These are phyloP conservation scores for Coniella vitis DNA, from an alignment of 2,329 filamentous ascomycete species.

Conservation along the genomic window DNA sequence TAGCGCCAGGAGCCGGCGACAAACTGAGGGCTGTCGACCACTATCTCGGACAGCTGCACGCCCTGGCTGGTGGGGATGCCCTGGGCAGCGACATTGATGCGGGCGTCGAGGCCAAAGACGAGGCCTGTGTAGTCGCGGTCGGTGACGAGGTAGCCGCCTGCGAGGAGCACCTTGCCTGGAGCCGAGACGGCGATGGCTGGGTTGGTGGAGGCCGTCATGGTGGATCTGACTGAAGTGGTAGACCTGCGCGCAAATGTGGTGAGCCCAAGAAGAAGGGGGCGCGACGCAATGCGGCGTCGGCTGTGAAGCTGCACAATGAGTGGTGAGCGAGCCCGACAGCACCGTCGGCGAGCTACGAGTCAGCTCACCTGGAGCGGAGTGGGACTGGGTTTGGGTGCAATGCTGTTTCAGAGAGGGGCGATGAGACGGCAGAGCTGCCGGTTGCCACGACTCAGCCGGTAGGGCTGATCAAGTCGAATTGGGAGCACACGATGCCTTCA, in stretches of 20 bases:
- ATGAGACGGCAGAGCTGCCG: constrained; percentile 1
- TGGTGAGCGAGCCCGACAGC: neutral
- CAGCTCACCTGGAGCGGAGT: no score
- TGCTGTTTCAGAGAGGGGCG: neutral
- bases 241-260: no score
- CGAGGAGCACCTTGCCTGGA: constrained; percentile 90
- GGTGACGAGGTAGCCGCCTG: constrained; percentile 90
- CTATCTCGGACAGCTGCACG: constrained; percentile 63
- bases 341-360: neutral
- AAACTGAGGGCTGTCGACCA: constrained; percentile 91
- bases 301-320: no score
- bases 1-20: constrained; percentile 82
- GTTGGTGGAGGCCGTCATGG: constrained; percentile 17
- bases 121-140: constrained; percentile 78
- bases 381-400: no score
- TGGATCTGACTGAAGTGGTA: no score
- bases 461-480: neutral
- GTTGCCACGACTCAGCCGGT: neutral
- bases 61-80: constrained; percentile 54
- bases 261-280: neutral
- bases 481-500: constrained; percentile 5
- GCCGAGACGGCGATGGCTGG: constrained; percentile 65
- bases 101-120: constrained; percentile 59
- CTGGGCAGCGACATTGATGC: constrained; percentile 58
- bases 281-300: no score